Evolutionary conservation across 78 protist species (phyloP), one percentile per base, ranked within the genome.

Genomic region (Dictyostelium capitatum): DNA sequence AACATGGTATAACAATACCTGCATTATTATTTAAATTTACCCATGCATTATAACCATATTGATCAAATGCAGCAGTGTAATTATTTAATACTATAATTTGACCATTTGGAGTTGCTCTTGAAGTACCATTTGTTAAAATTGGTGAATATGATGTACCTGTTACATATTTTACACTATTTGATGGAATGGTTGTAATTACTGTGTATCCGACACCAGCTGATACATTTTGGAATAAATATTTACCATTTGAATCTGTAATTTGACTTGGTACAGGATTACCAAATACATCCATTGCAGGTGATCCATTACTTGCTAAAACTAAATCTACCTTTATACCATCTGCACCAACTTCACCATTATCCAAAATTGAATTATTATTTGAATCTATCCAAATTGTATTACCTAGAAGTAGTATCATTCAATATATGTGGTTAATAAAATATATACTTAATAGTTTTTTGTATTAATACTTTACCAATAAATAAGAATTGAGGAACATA

Each of bases 1-100:
- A 83, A 41, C 82, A 73, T 57, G 91, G 91, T 1, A 30, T 15
- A 10, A 83, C 82, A 20, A 83, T 12, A 83, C 91, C 91, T 20
- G 72, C 82, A 47, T 83, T 53, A 70, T 73, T 73, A 9, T 32
- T 46, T 0, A 48, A 12, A 32, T 53, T 41, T 3, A 8, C 25
- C 43, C 64, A 83, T 23, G 78, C 25, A 46, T 56, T 62, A 3
- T 25, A 3, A 11, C 79, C 79, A 12, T 32, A 32, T 51, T 41
- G 11, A 41, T 74, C 80, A 8, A 19, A 23, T 23, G 73, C 46
- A 3, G 73, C 30, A 19, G 57, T 47, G 47, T 7, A 74, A 50
- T 41, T 62, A 25, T 70, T 41, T 15, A 41, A 41, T 7, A 70
- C 78, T 30, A 41, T 70, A 19, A 73, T 46, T 23, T 37, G 51